Evolutionary conservation across 345 rosid genomes (phyloP).

Genomic region (Camelina sativa): DNA sequence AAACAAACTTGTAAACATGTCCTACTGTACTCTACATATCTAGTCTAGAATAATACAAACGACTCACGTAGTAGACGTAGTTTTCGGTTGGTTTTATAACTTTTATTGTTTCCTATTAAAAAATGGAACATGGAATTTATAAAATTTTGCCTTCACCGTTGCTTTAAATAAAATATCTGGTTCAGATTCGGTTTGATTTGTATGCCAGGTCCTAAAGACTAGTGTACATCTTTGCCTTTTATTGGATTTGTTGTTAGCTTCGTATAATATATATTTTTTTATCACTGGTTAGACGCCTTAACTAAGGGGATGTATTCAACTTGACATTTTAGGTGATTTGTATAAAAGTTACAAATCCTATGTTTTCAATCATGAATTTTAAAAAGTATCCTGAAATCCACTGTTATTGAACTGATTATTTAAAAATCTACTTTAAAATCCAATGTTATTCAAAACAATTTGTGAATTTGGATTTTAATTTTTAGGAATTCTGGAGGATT

Average conservation of each 20-base stretch:
- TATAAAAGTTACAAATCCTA: no score
- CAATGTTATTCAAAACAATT: no score
- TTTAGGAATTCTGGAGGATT: no score
- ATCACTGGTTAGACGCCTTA: background rate
- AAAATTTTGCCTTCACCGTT: background rate
- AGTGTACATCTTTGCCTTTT: conserved; percentile 21
- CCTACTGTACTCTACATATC: background rate
- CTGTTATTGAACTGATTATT: no score
- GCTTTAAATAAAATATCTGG: background rate
- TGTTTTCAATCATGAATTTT: no score
- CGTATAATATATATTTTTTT: background rate
- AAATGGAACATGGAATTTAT: background rate
- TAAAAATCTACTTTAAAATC: no score
- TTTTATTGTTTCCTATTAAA: background rate
- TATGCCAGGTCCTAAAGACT: conserved; percentile 29
- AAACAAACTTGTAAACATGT: background rate
- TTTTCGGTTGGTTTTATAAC: background rate
- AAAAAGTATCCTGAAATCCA: no score
- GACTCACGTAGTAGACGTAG: background rate
- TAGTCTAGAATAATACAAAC: background rate
- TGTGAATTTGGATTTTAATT: no score
- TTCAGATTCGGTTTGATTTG: conserved; percentile 26
- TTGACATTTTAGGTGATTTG: no score
- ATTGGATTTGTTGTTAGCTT: conserved; percentile 42
- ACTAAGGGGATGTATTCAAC: no score